Percentiles rank a stretch among this genome's conserved stretches.
Evolutionary conservation across 441 rosid genomes (phyloP).

Genomic region (Corymbia citriodora): DNA sequence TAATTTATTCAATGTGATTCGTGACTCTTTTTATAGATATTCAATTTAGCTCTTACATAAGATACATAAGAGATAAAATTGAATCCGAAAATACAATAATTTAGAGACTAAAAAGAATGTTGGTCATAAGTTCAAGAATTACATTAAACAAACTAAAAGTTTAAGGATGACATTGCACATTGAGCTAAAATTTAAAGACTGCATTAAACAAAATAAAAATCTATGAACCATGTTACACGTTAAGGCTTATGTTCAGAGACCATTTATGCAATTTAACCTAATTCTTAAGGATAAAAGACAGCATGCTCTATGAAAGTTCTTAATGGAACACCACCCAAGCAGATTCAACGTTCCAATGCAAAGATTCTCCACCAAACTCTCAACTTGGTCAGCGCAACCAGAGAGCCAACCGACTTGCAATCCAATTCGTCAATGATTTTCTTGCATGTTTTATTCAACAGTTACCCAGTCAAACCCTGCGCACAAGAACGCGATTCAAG

Average conservation of each 20-base stretch:
- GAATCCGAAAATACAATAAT: too few relatives aligned
- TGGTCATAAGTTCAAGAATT: neutral
- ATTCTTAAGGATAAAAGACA: neutral
- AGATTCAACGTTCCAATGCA: neutral
- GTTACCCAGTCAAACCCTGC: neutral
- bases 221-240: rapidly evolving
- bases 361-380: neutral
- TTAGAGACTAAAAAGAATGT: rapidly evolving
- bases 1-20: too few relatives aligned
- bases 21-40: too few relatives aligned
- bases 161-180: rapidly evolving
- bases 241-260: rapidly evolving
- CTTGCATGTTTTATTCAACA: neutral
- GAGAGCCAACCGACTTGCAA: neutral
- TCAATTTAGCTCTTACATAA: too few relatives aligned
- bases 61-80: neutral
- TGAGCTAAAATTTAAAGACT: neutral
- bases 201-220: too few relatives aligned
- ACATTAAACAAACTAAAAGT: neutral
- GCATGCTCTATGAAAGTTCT: neutral
- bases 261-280: neutral
- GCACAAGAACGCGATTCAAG: neutral
- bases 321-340: neutral
- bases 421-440: neutral
- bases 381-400: neutral